A percentile compares a stretch with the other conserved stretches of the same genome.
phyloP scores from a whole-genome alignment of 371 early-diverging fungal genomes.

The Blastocladiella emersonii region DNA sequence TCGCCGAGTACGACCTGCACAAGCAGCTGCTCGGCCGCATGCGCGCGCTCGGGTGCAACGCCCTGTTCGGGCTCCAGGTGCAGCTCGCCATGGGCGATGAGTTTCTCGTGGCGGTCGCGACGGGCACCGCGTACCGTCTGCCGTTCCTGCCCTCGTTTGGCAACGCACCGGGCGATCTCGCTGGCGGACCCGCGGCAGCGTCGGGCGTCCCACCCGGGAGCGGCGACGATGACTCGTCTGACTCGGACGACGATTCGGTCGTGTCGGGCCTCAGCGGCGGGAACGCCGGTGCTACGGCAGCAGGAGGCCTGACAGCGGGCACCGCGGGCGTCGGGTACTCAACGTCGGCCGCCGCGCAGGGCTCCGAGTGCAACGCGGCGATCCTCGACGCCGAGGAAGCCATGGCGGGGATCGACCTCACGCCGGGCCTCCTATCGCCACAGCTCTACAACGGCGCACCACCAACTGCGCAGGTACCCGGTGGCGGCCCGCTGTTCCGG shows the following conservation, averaged over 20 bases:
- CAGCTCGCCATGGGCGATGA: constrained; percentile 50
- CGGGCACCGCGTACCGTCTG: constrained; percentile 52
- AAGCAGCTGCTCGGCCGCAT: constrained; percentile 58
- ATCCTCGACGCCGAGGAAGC: constrained; percentile 15
- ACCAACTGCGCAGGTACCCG: not conserved
- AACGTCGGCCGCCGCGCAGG: too few relatives aligned
- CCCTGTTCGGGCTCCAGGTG: constrained; percentile 54
- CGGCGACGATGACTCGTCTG: constrained; percentile 50
- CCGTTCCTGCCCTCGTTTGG: constrained; percentile 49
- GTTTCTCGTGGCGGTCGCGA: constrained; percentile 49
- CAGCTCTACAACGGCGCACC: not conserved
- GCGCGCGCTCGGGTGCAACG: constrained; percentile 50
- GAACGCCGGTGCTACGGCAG: too few relatives aligned
- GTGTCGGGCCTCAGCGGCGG: not conserved
- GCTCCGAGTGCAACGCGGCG: too few relatives aligned
- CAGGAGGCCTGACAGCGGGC: too few relatives aligned
- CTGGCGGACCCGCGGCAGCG: too few relatives aligned
- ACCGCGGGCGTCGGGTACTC: too few relatives aligned
- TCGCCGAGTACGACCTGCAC: constrained; percentile 62
- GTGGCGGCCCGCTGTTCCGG: not conserved
- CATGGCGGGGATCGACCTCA: too few relatives aligned
- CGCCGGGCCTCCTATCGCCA: not conserved
- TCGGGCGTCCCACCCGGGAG: constrained; percentile 48
- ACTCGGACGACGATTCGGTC: not conserved
- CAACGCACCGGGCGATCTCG: too few relatives aligned